A percentile compares a stretch with the other conserved stretches of the same genome.
These are phyloP conservation scores for Gossypium davidsonii DNA, from an alignment of 441 rosid genomes.

Conservation along the genomic window DNA sequence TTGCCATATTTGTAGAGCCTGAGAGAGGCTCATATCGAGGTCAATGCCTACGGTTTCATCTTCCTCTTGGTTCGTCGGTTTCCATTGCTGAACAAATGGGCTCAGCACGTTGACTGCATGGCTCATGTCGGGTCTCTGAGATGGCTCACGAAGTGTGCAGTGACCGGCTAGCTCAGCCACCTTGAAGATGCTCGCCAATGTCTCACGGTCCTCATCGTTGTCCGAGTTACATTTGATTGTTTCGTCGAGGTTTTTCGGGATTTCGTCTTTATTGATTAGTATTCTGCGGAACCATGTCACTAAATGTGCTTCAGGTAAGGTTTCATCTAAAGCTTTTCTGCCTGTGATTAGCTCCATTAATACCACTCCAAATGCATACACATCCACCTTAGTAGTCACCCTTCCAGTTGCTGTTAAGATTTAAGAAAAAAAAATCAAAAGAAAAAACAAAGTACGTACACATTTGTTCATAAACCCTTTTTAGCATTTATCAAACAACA, in stretches of 20 bases:
- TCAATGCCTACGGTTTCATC: slow-evolving; percentile 43
- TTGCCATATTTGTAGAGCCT: slow-evolving; percentile 61
- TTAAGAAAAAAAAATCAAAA: neutral
- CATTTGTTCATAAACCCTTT: neutral
- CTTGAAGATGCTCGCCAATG: slow-evolving; percentile 40
- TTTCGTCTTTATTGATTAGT: slow-evolving; percentile 45
- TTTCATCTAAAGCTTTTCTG: slow-evolving; percentile 55
- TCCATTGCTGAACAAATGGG: slow-evolving; percentile 66
- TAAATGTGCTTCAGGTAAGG: slow-evolving; percentile 58
- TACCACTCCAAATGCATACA: slow-evolving; percentile 61
- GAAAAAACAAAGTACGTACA: too few species aligned
- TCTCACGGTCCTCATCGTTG: slow-evolving; percentile 31
- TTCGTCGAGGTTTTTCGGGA: slow-evolving; percentile 38
- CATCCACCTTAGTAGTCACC: slow-evolving; percentile 68
- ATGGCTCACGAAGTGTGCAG: slow-evolving; percentile 62
- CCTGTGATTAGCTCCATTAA: slow-evolving; percentile 66
- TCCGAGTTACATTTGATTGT: slow-evolving; percentile 19
- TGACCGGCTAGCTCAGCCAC: slow-evolving; percentile 68
- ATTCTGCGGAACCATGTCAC: slow-evolving; percentile 67
- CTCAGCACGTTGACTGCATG: slow-evolving; percentile 56
- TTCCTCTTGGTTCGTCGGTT: slow-evolving; percentile 38
- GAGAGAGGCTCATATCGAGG: slow-evolving; percentile 52
- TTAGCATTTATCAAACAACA: neutral
- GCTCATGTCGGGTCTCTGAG: slow-evolving; percentile 71
- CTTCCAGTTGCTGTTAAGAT: slow-evolving; percentile 58